Evolutionary conservation across 202 grass and related monocot genomes (phyloP).

Genomic region (Setaria viridis): DNA sequence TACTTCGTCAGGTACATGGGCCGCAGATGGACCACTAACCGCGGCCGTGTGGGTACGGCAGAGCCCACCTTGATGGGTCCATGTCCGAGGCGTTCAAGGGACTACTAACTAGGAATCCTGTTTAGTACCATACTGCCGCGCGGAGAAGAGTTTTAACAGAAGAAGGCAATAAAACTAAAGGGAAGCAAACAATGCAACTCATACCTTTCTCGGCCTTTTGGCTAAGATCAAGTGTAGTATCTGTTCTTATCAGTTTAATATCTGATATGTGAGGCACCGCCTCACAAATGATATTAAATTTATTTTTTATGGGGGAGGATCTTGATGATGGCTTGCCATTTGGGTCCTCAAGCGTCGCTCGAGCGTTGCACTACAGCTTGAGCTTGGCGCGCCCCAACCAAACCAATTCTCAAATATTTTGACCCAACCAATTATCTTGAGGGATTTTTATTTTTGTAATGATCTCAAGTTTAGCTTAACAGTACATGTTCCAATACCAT

Average conservation of each 20-base stretch:
- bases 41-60: too few relatives aligned
- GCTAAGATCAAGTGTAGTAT: background rate
- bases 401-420: background rate
- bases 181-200: background rate
- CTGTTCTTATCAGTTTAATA: background rate
- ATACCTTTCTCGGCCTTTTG: background rate
- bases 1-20: too few relatives aligned
- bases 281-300: background rate
- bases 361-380: background rate
- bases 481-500: too few relatives aligned
- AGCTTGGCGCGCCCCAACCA: background rate
- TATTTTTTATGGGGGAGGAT: background rate
- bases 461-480: too few relatives aligned
- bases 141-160: background rate
- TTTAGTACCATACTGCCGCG: background rate
- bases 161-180: background rate
- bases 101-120: background rate
- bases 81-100: background rate
- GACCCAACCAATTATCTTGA: background rate
- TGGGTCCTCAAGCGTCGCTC: background rate
- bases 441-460: too few relatives aligned
- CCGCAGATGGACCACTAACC: too few relatives aligned
- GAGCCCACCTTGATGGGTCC: too few relatives aligned
- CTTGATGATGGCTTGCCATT: background rate
- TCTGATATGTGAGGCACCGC: background rate